Evolutionary conservation across 306 rosid genomes (phyloP).

Genomic region (Coriaria nepalensis): DNA sequence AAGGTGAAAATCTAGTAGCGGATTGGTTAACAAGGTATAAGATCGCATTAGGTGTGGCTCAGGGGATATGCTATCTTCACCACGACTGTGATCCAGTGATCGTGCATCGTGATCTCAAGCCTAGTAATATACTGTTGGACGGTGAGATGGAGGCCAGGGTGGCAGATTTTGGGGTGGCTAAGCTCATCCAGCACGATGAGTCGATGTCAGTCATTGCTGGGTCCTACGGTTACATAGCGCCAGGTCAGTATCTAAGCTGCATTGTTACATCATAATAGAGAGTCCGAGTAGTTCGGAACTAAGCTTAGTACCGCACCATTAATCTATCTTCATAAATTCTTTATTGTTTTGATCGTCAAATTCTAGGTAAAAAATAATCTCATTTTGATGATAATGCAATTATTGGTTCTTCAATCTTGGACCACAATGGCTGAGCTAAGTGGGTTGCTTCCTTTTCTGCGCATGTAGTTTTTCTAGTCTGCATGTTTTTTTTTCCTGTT

Average conservation of each 20-base stretch:
- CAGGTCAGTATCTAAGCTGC: slow-evolving; percentile 32
- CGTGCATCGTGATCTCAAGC: slow-evolving; percentile 84
- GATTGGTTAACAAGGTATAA: slow-evolving; percentile 83
- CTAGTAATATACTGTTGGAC: slow-evolving; percentile 74
- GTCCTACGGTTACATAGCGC: slow-evolving; percentile 93
- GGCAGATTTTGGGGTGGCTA: slow-evolving; percentile 93
- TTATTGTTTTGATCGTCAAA: too few species aligned
- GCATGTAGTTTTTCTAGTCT: too few species aligned
- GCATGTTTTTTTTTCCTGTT: too few species aligned
- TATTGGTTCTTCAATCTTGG: too few species aligned
- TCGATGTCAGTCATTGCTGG: slow-evolving; percentile 98
- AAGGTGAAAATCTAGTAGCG: slow-evolving; percentile 50
- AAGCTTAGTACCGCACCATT: too few species aligned
- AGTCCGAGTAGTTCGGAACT: too few species aligned
- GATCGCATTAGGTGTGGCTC: slow-evolving; percentile 87
- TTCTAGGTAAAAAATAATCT: too few species aligned
- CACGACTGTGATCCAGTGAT: slow-evolving; percentile 91
- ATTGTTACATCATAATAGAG: too few species aligned
- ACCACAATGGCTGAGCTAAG: too few species aligned
- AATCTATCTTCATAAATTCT: neutral
- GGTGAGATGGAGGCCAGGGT: slow-evolving; percentile 88
- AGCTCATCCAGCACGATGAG: slow-evolving; percentile 61
- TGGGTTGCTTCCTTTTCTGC: too few species aligned
- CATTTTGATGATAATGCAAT: too few species aligned
- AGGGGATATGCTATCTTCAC: slow-evolving; percentile 89